Percentiles rank a stretch among this genome's conserved stretches.
These are phyloP conservation scores for Lathyrus tuberosus DNA, from an alignment of 306 rosid species.

Conservation along the genomic window DNA sequence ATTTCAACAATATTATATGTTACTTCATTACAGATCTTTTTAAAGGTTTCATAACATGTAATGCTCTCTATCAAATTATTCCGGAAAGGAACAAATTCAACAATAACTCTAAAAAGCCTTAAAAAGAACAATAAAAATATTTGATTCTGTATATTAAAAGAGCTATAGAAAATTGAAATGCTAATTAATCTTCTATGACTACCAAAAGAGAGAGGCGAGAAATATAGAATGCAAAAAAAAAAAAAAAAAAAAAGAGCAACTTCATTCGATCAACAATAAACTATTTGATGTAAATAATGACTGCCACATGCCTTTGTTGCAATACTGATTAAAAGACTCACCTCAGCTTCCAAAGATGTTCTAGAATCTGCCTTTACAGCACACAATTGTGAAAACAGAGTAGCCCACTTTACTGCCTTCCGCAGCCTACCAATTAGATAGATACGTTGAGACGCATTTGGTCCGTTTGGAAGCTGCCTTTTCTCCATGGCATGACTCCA, in stretches of 20 bases:
- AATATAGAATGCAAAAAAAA: not conserved
- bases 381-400: slow-evolving; percentile 83
- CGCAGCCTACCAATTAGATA: slow-evolving; percentile 97
- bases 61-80: slow-evolving; percentile 7
- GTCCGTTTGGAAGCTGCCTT: slow-evolving; percentile 95
- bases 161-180: slow-evolving; percentile 14
- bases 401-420: slow-evolving; percentile 95
- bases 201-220: not conserved
- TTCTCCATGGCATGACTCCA: slow-evolving; percentile 99
- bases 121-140: not conserved
- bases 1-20: not conserved
- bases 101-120: not conserved
- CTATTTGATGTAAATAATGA: not conserved
- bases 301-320: not conserved
- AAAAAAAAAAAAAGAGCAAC: too few species aligned
- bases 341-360: slow-evolving; percentile 99
- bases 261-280: slow-evolving; percentile 14
- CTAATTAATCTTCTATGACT: slow-evolving; percentile 25
- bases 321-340: slow-evolving; percentile 42
- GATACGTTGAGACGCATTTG: slow-evolving; percentile 79
- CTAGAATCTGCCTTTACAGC: slow-evolving; percentile 89
- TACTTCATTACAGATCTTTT: slow-evolving; percentile 22
- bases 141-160: slow-evolving; percentile 1
- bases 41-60: slow-evolving; percentile 1
- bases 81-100: not conserved